phyloP scores from a whole-genome alignment of 2,329 filamentous ascomycete species.

The Furcasterigmium furcatum region DNA sequence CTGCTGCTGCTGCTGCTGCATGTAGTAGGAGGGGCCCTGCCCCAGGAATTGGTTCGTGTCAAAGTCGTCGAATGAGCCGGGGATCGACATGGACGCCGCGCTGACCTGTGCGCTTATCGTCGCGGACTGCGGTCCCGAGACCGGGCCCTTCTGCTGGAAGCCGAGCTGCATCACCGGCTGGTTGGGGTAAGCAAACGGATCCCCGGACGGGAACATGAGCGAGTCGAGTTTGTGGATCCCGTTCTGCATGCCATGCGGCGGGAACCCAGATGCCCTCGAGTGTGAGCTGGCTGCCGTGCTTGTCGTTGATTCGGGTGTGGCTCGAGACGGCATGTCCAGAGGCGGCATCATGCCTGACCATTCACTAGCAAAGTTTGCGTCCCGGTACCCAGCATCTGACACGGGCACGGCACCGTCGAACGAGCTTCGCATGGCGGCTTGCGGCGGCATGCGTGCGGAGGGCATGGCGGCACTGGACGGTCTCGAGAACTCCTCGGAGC shows the following conservation, averaged over 20 bases:
- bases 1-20: constrained; percentile 42
- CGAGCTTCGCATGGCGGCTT: constrained; percentile 19
- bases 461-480: constrained; percentile 18
- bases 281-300: constrained; percentile 36
- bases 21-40: constrained; percentile 68
- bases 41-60: constrained; percentile 68
- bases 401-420: constrained; percentile 27
- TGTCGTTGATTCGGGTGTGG: constrained; percentile 37
- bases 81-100: constrained; percentile 45
- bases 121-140: constrained; percentile 15
- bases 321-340: constrained; percentile 39
- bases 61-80: constrained; percentile 58
- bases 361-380: constrained; percentile 31
- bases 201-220: constrained; percentile 77
- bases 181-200: constrained; percentile 77
- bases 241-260: constrained; percentile 22
- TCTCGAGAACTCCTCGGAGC: constrained; percentile 29
- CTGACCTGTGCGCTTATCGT: constrained; percentile 30
- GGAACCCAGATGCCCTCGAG: constrained; percentile 18
- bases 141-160: constrained; percentile 21
- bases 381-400: constrained; percentile 26
- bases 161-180: constrained; percentile 66
- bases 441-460: constrained; percentile 13
- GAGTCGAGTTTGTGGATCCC: constrained; percentile 67
- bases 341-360: constrained; percentile 39